A percentile compares a stretch with the other conserved stretches of the same genome.
Conservation (phyloP, 148 eudicot species). For the Cornus kousa region DNA sequence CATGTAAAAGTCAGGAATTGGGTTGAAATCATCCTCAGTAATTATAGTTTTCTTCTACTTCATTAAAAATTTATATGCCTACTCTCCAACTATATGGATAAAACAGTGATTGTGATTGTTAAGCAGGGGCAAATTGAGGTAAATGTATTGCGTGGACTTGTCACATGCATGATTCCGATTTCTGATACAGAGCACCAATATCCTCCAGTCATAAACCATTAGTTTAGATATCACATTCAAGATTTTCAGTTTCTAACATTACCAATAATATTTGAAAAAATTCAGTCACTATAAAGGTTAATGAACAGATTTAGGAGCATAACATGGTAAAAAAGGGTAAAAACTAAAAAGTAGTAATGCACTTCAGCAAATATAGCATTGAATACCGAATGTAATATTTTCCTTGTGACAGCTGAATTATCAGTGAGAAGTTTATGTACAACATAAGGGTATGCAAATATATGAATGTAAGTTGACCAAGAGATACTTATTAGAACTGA, state of each 20-base stretch:
- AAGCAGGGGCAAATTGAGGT: neutral
- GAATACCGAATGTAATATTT: slow-evolving; percentile 73
- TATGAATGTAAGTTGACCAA: neutral
- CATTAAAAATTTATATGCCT: neutral
- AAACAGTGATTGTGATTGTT: neutral
- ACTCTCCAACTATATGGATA: neutral
- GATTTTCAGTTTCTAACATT: neutral
- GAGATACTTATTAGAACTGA: slow-evolving; percentile 3
- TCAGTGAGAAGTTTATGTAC: slow-evolving; percentile 91
- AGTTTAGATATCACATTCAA: neutral
- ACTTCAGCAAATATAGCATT: neutral
- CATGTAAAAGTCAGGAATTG: neutral
- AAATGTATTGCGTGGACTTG: neutral
- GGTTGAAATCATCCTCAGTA: neutral
- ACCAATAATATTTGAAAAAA: neutral
- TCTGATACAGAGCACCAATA: neutral
- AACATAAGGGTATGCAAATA: slow-evolving; percentile 44
- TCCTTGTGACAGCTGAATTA: slow-evolving; percentile 75
- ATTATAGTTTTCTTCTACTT: neutral
- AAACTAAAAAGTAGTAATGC: neutral
- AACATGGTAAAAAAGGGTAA: slow-evolving; percentile 10
- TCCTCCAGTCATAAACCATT: neutral
- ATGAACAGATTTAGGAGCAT: neutral
- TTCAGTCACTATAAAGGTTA: neutral
- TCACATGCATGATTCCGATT: neutral